These are phyloP conservation scores for Cornus kousa DNA, from an alignment of 148 eudicot species.

Conservation along the genomic window DNA sequence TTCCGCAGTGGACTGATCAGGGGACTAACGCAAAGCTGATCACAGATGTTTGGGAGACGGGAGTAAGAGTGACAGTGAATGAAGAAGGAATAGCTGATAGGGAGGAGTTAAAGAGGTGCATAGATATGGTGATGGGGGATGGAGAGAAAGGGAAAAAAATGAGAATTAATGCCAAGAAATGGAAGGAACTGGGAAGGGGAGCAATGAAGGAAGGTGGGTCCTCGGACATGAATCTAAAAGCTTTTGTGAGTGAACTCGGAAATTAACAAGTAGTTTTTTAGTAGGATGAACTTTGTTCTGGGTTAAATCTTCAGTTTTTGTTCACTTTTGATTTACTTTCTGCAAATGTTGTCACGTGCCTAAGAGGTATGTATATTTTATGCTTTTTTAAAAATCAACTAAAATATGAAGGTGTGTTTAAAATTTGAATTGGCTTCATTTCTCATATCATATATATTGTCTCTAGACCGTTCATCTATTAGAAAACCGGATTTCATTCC, in stretches of 20 bases:
- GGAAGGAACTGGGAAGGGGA: constrained; percentile 36
- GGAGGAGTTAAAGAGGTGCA: constrained; percentile 45
- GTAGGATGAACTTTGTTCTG: neutral
- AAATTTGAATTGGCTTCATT: too few species aligned
- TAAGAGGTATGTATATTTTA: too few species aligned
- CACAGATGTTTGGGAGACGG: constrained; percentile 44
- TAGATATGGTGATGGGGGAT: constrained; percentile 39
- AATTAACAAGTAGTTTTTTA: neutral
- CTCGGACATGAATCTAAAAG: constrained; percentile 37
- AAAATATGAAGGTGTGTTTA: too few species aligned
- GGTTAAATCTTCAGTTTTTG: neutral
- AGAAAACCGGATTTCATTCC: too few species aligned
- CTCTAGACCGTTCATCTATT: too few species aligned
- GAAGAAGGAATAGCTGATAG: constrained; percentile 37
- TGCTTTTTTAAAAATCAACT: too few species aligned
- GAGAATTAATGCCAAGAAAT: constrained; percentile 31
- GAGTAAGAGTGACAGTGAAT: constrained; percentile 35
- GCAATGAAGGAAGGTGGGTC: constrained; percentile 48
- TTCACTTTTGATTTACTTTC: neutral
- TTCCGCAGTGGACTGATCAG: constrained; percentile 58
- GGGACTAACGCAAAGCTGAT: constrained; percentile 52
- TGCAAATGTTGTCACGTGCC: too few species aligned
- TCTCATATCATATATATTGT: too few species aligned
- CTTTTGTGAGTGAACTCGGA: constrained; percentile 27
- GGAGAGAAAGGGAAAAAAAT: constrained; percentile 21